Evolutionary conservation across 2,329 filamentous ascomycete genomes (phyloP).

Genomic region (Calonectria ilicicola): DNA sequence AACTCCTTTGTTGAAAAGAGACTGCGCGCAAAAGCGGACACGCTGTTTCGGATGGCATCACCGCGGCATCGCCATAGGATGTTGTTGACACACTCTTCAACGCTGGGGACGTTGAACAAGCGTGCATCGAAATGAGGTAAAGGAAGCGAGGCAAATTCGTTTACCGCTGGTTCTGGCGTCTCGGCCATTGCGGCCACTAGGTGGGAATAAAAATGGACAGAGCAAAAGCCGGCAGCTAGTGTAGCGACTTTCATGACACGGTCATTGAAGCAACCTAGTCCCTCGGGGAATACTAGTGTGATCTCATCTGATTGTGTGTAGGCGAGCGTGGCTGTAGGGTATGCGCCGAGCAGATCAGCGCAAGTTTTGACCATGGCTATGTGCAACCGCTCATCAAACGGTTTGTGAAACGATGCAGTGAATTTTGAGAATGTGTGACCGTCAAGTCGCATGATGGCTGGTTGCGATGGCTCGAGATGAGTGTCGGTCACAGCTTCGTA

Average conservation of each 20-base stretch:
- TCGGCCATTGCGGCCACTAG: conserved; percentile 21
- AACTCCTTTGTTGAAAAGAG: conserved; percentile 26
- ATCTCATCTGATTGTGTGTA: conserved; percentile 34
- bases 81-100: conserved; percentile 29
- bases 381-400: conserved; percentile 29
- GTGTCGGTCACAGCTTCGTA: conserved; percentile 26
- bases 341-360: conserved; percentile 22
- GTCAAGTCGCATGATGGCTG: conserved; percentile 31
- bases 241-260: conserved; percentile 30
- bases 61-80: conserved; percentile 30
- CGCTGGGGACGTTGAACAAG: conserved; percentile 27
- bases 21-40: conserved; percentile 29
- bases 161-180: conserved; percentile 21
- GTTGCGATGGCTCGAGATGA: conserved; percentile 17
- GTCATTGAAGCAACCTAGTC: conserved; percentile 27
- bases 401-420: conserved; percentile 26
- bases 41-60: conserved; percentile 29
- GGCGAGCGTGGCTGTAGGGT: conserved; percentile 24
- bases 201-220: conserved; percentile 30
- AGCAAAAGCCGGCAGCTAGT: conserved; percentile 28
- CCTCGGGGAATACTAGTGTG: conserved; percentile 31
- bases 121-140: conserved; percentile 28
- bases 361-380: conserved; percentile 31
- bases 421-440: conserved; percentile 33
- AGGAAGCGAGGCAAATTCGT: conserved; percentile 13